A percentile compares a stretch with the other conserved stretches of the same genome.
phyloP scores from a whole-genome alignment of 2,329 filamentous ascomycete species.

The Lecanoromycetidae sp. region DNA sequence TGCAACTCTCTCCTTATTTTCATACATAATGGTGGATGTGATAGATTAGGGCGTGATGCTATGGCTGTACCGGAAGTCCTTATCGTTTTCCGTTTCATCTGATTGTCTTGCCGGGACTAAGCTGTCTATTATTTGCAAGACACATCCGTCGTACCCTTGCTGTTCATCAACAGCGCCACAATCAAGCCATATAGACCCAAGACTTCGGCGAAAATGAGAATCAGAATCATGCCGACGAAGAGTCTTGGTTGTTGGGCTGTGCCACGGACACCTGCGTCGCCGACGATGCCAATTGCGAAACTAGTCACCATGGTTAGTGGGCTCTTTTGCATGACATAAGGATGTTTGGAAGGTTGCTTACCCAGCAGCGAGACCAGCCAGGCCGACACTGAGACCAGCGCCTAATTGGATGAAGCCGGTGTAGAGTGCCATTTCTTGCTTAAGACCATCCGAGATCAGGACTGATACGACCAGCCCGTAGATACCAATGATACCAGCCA shows the following conservation, averaged over 20 bases:
- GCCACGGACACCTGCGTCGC: conserved; percentile 53
- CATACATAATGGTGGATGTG: conserved; percentile 8
- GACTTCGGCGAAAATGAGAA: conserved; percentile 99
- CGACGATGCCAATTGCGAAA: conserved; percentile 92
- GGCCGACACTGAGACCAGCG: conserved; percentile 77
- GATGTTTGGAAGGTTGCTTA: conserved; percentile 2
- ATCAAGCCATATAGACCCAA: conserved; percentile 98
- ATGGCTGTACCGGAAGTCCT: not conserved
- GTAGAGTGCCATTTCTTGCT: conserved; percentile 60
- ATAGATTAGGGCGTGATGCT: conserved; percentile 2
- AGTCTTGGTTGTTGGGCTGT: conserved; percentile 46
- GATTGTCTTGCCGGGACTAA: not conserved
- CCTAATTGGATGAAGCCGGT: conserved; percentile 87
- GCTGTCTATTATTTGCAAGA: conserved; percentile 4
- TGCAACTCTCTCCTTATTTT: conserved; percentile 10
- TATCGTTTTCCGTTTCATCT: not conserved
- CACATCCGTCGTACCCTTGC: conserved; percentile 49
- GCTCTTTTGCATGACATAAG: not conserved
- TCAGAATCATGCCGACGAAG: conserved; percentile 96
- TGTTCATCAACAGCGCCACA: conserved; percentile 99
- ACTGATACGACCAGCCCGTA: conserved; percentile 85
- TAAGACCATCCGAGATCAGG: conserved; percentile 68
- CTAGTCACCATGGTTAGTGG: conserved; percentile 19
- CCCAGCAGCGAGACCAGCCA: conserved; percentile 85
- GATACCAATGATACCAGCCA: conserved; percentile 99